Conservation (phyloP, 106 monocot species). For the Ottelia alismoides region DNA sequence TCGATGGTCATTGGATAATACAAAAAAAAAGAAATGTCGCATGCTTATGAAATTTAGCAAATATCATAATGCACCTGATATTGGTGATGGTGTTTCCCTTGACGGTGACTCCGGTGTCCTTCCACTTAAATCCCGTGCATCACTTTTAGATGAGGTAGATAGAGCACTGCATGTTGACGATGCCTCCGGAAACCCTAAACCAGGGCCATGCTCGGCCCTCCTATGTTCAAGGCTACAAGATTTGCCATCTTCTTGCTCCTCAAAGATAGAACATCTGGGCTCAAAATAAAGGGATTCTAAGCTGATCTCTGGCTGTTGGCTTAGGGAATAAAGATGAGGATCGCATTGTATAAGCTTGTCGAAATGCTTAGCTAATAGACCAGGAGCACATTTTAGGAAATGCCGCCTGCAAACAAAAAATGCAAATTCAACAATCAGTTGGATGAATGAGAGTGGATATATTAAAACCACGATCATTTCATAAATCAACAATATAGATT, state of each 20-base stretch:
- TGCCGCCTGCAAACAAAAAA: neutral
- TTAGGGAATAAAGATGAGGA: constrained; percentile 3
- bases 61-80: constrained; percentile 2
- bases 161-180: neutral
- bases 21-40: no score
- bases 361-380: neutral
- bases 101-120: constrained; percentile 11
- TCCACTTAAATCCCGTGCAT: neutral
- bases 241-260: constrained; percentile 28
- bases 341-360: neutral
- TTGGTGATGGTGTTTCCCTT: constrained; percentile 3
- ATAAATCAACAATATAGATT: no score
- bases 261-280: constrained; percentile 34
- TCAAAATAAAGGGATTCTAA: constrained; percentile 10
- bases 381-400: neutral
- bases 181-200: constrained; percentile 3
- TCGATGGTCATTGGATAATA: no score
- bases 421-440: no score
- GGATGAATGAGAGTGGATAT: no score
- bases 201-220: neutral
- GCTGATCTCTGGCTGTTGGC: constrained; percentile 5
- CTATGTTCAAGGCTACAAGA: neutral
- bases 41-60: neutral
- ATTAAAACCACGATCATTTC: no score
- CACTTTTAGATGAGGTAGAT: constrained; percentile 5